Evolutionary conservation across 2,329 filamentous ascomycete species (phyloP).

Genomic region (Dactylellina cionopaga): DNA sequence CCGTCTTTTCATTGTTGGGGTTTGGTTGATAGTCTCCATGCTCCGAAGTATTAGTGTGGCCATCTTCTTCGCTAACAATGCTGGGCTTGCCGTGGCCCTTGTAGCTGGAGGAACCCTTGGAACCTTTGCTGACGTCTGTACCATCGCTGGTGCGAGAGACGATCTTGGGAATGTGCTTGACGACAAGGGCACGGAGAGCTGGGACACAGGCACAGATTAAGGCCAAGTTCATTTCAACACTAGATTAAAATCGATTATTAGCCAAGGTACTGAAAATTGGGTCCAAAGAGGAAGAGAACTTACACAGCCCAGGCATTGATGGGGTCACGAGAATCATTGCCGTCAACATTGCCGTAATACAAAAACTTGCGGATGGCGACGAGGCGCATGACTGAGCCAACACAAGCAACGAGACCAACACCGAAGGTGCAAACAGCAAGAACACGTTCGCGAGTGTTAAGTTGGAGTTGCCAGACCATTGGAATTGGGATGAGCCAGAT

Average conservation of each 20-base stretch:
- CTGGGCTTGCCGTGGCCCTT: slow-evolving; percentile 50
- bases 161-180: slow-evolving; percentile 40
- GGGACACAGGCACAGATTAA: slow-evolving; percentile 49
- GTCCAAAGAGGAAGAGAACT: not conserved
- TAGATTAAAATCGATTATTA: slow-evolving; percentile 16
- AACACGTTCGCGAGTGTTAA: slow-evolving; percentile 43
- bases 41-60: slow-evolving; percentile 42
- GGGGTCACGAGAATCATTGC: slow-evolving; percentile 42
- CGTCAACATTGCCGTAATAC: slow-evolving; percentile 50
- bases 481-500: slow-evolving; percentile 50
- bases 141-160: slow-evolving; percentile 45
- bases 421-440: slow-evolving; percentile 48
- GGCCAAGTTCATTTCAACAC: slow-evolving; percentile 52
- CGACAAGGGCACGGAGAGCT: slow-evolving; percentile 44
- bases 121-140: slow-evolving; percentile 50
- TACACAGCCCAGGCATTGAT: slow-evolving; percentile 52
- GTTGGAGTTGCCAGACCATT: slow-evolving; percentile 49
- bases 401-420: slow-evolving; percentile 43
- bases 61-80: slow-evolving; percentile 47
- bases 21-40: slow-evolving; percentile 35
- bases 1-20: slow-evolving; percentile 44
- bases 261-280: not conserved
- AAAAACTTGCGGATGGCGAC: slow-evolving; percentile 33
- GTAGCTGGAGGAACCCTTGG: slow-evolving; percentile 49
- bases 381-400: slow-evolving; percentile 42